phyloP scores from a whole-genome alignment of 116 monocot species.

The Cymodocea nodosa region DNA sequence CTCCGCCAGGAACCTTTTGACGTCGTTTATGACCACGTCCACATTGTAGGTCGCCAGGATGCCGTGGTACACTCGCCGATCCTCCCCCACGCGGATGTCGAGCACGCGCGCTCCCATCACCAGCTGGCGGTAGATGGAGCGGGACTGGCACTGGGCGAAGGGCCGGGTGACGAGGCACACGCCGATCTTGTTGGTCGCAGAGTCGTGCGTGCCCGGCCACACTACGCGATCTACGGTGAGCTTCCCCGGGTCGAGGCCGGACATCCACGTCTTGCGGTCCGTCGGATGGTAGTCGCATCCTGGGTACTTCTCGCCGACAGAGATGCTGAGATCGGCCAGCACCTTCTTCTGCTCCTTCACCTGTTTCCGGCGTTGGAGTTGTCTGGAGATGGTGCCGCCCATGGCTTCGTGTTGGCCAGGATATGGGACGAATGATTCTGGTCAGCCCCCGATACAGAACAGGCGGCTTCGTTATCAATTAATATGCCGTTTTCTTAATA shows the following conservation, averaged over 20 bases:
- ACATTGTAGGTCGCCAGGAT: constrained; percentile 38
- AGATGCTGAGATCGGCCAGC: constrained; percentile 20
- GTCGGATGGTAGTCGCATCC: constrained; percentile 44
- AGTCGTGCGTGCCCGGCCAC: constrained; percentile 68
- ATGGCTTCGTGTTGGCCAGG: constrained; percentile 3
- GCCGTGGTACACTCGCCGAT: constrained; percentile 48
- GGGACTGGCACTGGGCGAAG: constrained; percentile 64
- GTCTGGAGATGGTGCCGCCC: constrained; percentile 40
- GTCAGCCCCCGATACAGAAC: too few relatives aligned
- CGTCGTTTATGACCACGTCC: constrained; percentile 32
- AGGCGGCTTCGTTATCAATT: too few relatives aligned
- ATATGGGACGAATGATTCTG: too few relatives aligned
- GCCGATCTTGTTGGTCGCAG: constrained; percentile 68
- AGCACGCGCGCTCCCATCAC: constrained; percentile 40
- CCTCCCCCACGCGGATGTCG: constrained; percentile 41
- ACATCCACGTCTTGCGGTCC: constrained; percentile 63
- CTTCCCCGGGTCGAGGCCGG: constrained; percentile 18
- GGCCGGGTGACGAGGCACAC: constrained; percentile 41
- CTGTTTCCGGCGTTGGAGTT: constrained; percentile 29
- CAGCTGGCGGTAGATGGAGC: constrained; percentile 58
- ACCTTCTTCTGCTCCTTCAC: constrained; percentile 27
- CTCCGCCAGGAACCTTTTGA: constrained; percentile 37
- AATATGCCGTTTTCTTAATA: too few relatives aligned
- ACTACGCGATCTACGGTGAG: constrained; percentile 39
- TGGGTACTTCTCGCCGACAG: constrained; percentile 32